Conservation (phyloP, 176 grass and related monocot species). For the Raddia guianensis region DNA sequence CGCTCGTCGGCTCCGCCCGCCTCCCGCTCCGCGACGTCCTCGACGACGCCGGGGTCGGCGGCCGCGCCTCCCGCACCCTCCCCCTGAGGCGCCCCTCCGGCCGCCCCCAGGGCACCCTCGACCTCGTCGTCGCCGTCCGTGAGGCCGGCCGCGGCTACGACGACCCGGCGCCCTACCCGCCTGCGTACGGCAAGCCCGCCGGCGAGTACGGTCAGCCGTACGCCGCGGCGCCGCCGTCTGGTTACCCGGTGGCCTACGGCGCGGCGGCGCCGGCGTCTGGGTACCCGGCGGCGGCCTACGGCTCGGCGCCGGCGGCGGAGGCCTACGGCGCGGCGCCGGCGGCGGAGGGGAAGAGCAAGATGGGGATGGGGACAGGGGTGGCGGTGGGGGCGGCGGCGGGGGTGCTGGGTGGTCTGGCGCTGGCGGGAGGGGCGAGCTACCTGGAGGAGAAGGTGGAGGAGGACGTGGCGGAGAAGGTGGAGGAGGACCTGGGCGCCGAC, state of each 20-base stretch:
- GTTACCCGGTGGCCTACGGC: slow-evolving; percentile 34
- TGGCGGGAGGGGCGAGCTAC: slow-evolving; percentile 56
- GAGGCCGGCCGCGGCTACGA: slow-evolving; percentile 56
- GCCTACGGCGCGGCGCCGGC: slow-evolving; percentile 14
- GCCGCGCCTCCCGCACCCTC: slow-evolving; percentile 36
- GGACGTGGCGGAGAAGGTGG: slow-evolving; percentile 52
- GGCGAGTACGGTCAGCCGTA: slow-evolving; percentile 33
- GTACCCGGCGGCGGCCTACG: not conserved
- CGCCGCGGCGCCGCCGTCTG: not conserved
- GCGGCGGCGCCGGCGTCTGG: not conserved
- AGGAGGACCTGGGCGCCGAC: slow-evolving; percentile 39
- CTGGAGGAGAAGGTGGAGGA: slow-evolving; percentile 66
- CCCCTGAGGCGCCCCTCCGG: slow-evolving; percentile 75
- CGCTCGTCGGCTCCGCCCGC: slow-evolving; percentile 71
- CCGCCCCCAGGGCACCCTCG: slow-evolving; percentile 61
- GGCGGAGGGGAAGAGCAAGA: slow-evolving; percentile 30
- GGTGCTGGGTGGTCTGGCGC: slow-evolving; percentile 57
- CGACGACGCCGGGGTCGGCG: slow-evolving; percentile 63
- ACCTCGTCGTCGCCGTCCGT: slow-evolving; percentile 53
- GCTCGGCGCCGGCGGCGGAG: not conserved
- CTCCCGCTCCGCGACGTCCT: slow-evolving; percentile 67
- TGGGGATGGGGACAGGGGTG: slow-evolving; percentile 59
- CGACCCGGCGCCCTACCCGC: slow-evolving; percentile 6
- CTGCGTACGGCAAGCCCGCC: slow-evolving; percentile 21
- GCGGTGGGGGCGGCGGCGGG: slow-evolving; percentile 65